Base-by-base conservation (phyloP, 768 basidiomycete genomes). In the Lentinus brumalis region DNA sequence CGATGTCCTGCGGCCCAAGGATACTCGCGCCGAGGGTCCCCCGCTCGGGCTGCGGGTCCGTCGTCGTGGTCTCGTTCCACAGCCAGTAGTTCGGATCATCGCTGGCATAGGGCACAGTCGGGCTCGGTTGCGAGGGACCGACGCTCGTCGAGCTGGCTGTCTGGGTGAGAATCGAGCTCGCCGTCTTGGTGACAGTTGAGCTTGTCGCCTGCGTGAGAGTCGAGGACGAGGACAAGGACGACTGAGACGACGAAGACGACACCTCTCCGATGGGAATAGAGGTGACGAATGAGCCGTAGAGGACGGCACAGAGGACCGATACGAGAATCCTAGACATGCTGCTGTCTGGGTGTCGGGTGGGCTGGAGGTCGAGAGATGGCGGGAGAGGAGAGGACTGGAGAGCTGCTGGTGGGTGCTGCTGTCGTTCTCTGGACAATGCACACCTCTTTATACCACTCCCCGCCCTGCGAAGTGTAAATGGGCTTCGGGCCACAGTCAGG, bases 1-100 rank as follows among this genome's bases (percentile, higher is more conserved):
- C 59, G 12, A 70, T 46, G 60, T 76, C 73, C 58, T 73, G 69
- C 8, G 74, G 74, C 14, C 71, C 74, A 12, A 75, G 56, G 59
- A 75, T 69, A 30, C 41, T 58, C 8, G 69, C 67, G 4, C 71
- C 71, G 12, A 70, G 60, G 9, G 56, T 41, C 10, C 67, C 70
- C 38, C 69, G 61, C n/a, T 66, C 56, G 2, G 71, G 62, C 57
- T 69, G 59, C 30, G 62, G 64, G 46, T 61, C 57, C 15, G 40
- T 38, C 44, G 64, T 61, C 32, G 56, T 59, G 5, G 59, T 61
- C 42, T 58, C 58, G 47, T 63, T 64, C 67, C 67, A 67, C 18
- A 63, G 50, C 42, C 55, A 53, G 46, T 56, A 59, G 50, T 70
- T 70, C 10, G 67, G 64, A 40, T 67, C 55, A 26, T 70, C 67